These are phyloP conservation scores for Pholiota microspora DNA, from an alignment of 768 basidiomycete genomes.

Conservation along the genomic window DNA sequence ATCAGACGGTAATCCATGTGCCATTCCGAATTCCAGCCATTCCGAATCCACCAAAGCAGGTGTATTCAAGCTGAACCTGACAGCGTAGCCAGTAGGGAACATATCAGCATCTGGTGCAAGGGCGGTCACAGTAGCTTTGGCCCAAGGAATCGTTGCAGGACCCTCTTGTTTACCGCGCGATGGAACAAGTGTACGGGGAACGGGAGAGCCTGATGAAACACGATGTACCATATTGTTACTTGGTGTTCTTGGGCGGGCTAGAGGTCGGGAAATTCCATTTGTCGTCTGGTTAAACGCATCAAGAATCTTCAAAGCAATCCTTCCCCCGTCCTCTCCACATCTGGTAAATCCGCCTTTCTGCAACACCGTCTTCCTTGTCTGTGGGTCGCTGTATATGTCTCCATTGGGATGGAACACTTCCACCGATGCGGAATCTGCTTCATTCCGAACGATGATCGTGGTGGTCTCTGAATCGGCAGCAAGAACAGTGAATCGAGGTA, in stretches of 20 bases:
- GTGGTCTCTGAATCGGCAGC: slow-evolving; percentile 63
- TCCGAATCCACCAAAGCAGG: slow-evolving; percentile 61
- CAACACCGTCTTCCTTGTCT: slow-evolving; percentile 62
- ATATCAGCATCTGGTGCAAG: slow-evolving; percentile 30
- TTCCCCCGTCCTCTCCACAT: slow-evolving; percentile 59
- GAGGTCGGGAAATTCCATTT: slow-evolving; percentile 17
- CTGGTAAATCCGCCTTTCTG: slow-evolving; percentile 58
- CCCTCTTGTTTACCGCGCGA: slow-evolving; percentile 46
- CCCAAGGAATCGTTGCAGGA: slow-evolving; percentile 60
- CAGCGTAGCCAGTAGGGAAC: slow-evolving; percentile 53
- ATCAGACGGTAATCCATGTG: slow-evolving; percentile 28
- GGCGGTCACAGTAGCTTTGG: slow-evolving; percentile 52
- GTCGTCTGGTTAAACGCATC: slow-evolving; percentile 16
- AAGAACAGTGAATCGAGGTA: slow-evolving; percentile 70
- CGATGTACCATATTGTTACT: slow-evolving; percentile 27
- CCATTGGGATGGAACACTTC: slow-evolving; percentile 64
- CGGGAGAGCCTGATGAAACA: slow-evolving; percentile 24
- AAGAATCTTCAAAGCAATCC: slow-evolving; percentile 49
- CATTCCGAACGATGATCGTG: slow-evolving; percentile 59
- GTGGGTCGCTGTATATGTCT: slow-evolving; percentile 52
- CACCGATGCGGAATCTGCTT: slow-evolving; percentile 43
- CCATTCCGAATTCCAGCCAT: slow-evolving; percentile 77
- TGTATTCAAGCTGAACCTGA: slow-evolving; percentile 53
- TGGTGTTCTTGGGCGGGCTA: slow-evolving; percentile 34
- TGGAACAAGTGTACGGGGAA: slow-evolving; percentile 21